Percentiles rank a stretch among this genome's conserved stretches.
Conservation (phyloP, 495 filamentous ascomycete genomes). For the Echria macrotheca region DNA sequence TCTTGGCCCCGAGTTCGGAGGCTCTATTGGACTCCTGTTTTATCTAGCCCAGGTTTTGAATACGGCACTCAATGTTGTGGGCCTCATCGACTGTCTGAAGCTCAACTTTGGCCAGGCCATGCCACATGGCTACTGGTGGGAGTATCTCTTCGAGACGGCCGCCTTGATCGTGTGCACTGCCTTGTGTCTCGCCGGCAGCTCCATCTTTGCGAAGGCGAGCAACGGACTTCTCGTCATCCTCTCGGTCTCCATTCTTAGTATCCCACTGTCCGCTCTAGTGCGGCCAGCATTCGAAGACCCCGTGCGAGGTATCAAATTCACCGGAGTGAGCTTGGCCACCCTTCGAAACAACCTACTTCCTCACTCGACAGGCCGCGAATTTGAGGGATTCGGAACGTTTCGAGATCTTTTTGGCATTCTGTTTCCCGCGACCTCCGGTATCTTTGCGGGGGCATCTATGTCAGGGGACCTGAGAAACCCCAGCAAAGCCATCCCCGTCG, state of each 20-base stretch:
- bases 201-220: slow-evolving; percentile 74
- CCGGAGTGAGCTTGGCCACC: slow-evolving; percentile 64
- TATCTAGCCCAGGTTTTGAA: slow-evolving; percentile 82
- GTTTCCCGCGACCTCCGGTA: slow-evolving; percentile 72
- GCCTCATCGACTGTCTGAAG: slow-evolving; percentile 75
- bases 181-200: slow-evolving; percentile 75
- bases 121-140: slow-evolving; percentile 66
- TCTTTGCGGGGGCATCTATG: slow-evolving; percentile 79
- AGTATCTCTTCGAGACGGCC: slow-evolving; percentile 71
- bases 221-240: slow-evolving; percentile 73
- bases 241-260: slow-evolving; percentile 70
- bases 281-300: slow-evolving; percentile 60
- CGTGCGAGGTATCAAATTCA: slow-evolving; percentile 63
- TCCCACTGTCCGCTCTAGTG: slow-evolving; percentile 68
- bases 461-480: slow-evolving; percentile 80
- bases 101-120: slow-evolving; percentile 72
- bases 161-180: slow-evolving; percentile 68
- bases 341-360: slow-evolving; percentile 69
- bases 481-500: slow-evolving; percentile 77
- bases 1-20: slow-evolving; percentile 82
- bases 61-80: slow-evolving; percentile 84
- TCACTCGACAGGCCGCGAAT: slow-evolving; percentile 27
- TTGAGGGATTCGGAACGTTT: slow-evolving; percentile 64
- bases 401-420: slow-evolving; percentile 83
- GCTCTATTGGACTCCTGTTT: slow-evolving; percentile 86